Evolutionary conservation across 2,329 filamentous ascomycete genomes (phyloP).

Genomic region (Monosporascus sp.): DNA sequence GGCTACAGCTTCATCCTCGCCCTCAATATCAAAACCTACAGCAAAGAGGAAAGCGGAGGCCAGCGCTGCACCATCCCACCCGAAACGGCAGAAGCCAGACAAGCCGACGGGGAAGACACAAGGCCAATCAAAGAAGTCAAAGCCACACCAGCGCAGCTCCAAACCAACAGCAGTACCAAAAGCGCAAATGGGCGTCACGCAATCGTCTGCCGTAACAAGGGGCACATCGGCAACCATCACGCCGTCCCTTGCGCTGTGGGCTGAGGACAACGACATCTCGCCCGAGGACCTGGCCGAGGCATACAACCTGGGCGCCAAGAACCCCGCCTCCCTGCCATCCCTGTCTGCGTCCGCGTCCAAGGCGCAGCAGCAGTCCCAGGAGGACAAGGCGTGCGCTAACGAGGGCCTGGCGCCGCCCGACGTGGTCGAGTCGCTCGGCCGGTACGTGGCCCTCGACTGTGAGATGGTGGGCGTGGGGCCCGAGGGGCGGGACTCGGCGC

Average conservation of each 20-base stretch:
- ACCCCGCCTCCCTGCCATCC: slow-evolving; percentile 42
- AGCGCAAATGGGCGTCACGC: slow-evolving; percentile 50
- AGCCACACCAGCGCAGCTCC: slow-evolving; percentile 7
- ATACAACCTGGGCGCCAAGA: slow-evolving; percentile 51
- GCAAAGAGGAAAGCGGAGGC: slow-evolving; percentile 39
- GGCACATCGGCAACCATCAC: slow-evolving; percentile 37
- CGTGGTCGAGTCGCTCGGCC: slow-evolving; percentile 57
- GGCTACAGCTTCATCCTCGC: slow-evolving; percentile 6
- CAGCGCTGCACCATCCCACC: slow-evolving; percentile 11
- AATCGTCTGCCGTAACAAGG: slow-evolving; percentile 42
- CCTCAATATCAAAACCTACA: slow-evolving; percentile 15
- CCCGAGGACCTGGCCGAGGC: slow-evolving; percentile 55
- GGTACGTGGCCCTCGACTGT: slow-evolving; percentile 91
- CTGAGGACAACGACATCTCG: slow-evolving; percentile 56
- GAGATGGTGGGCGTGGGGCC: slow-evolving; percentile 93
- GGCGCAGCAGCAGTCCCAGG: slow-evolving; percentile 4
- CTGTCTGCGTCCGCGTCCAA: slow-evolving; percentile 5
- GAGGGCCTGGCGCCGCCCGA: slow-evolving; percentile 56
- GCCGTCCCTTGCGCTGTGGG: slow-evolving; percentile 55
- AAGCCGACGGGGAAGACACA: slow-evolving; percentile 22
- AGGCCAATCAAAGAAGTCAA: slow-evolving; percentile 7
- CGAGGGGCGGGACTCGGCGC: slow-evolving; percentile 63
- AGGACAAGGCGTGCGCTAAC: slow-evolving; percentile 52
- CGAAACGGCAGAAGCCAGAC: slow-evolving; percentile 19
- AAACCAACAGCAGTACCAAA: slow-evolving; percentile 11